Percentiles rank a stretch among this genome's conserved stretches.
Conservation (phyloP, 192 early-diverging fungal genomes). For the Coemansia sp. region DNA sequence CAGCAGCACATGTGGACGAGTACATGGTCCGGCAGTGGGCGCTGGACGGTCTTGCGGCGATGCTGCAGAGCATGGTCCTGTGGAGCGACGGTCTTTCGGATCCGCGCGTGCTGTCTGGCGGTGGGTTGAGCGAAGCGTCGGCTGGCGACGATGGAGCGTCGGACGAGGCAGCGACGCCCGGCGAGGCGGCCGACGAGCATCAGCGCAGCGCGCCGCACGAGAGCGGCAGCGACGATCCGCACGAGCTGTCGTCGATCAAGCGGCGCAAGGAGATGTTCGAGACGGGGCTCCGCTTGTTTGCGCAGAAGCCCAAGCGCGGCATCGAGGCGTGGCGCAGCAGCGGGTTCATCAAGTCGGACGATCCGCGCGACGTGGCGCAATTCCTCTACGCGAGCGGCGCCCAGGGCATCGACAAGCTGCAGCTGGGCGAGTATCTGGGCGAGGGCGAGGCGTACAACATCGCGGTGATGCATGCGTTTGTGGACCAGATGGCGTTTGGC, state of each 20-base stretch:
- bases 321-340: constrained; percentile 70
- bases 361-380: constrained; percentile 71
- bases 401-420: constrained; percentile 82
- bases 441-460: constrained; percentile 92
- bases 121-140: background rate
- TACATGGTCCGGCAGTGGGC: constrained; percentile 60
- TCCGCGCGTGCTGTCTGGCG: background rate
- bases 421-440: constrained; percentile 91
- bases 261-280: constrained; percentile 82
- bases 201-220: constrained; percentile 5
- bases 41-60: constrained; percentile 61
- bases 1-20: constrained; percentile 22
- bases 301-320: constrained; percentile 89
- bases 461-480: constrained; percentile 95
- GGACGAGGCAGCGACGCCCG: constrained; percentile 2
- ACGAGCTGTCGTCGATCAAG: constrained; percentile 79
- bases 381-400: constrained; percentile 65
- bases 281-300: constrained; percentile 78
- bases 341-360: constrained; percentile 63
- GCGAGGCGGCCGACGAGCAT: constrained; percentile 6
- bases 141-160: background rate
- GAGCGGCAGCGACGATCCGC: constrained; percentile 71
- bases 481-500: constrained; percentile 84
- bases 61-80: constrained; percentile 66
- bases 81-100: constrained; percentile 61